Evolutionary conservation across 768 basidiomycete species (phyloP).

Genomic region (Kwoniella dendrophila): DNA sequence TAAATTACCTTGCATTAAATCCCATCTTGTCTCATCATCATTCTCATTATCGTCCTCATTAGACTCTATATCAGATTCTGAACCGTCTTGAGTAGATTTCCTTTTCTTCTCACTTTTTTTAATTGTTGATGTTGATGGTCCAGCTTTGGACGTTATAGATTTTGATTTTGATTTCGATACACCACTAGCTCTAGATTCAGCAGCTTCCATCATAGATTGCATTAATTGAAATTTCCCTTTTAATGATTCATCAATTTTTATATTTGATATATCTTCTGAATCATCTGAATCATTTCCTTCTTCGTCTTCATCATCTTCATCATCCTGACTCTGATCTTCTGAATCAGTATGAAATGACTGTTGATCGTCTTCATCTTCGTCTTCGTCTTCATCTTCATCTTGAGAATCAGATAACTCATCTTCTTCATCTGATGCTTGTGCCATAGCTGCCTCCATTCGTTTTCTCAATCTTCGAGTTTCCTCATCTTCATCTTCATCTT

Average conservation of each 20-base stretch:
- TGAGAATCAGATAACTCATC: background rate
- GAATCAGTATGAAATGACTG: slow-evolving; percentile 22
- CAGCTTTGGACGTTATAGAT: slow-evolving; percentile 3
- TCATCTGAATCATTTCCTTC: slow-evolving; percentile 16
- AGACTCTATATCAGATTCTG: background rate
- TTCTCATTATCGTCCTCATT: background rate
- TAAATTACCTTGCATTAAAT: slow-evolving; percentile 15
- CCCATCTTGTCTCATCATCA: slow-evolving; percentile 29
- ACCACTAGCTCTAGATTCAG: slow-evolving; percentile 21
- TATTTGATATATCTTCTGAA: slow-evolving; percentile 18
- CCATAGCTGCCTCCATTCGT: slow-evolving; percentile 36
- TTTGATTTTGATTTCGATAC: background rate
- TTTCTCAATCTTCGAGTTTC: slow-evolving; percentile 18
- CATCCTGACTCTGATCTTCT: slow-evolving; percentile 7
- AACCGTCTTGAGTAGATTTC: slow-evolving; percentile 2
- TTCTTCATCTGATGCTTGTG: slow-evolving; percentile 31
- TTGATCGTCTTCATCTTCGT: slow-evolving; percentile 7
- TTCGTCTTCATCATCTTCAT: slow-evolving; percentile 12
- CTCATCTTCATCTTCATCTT: slow-evolving; percentile 28
- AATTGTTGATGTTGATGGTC: slow-evolving; percentile 4
- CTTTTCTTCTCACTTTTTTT: slow-evolving; percentile 11
- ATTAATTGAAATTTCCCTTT: slow-evolving; percentile 16
- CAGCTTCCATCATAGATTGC: slow-evolving; percentile 29
- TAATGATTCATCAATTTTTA: slow-evolving; percentile 11
- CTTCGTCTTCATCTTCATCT: slow-evolving; percentile 11